Conservation (phyloP, 768 basidiomycete species). For the Boletus speciosus region DNA sequence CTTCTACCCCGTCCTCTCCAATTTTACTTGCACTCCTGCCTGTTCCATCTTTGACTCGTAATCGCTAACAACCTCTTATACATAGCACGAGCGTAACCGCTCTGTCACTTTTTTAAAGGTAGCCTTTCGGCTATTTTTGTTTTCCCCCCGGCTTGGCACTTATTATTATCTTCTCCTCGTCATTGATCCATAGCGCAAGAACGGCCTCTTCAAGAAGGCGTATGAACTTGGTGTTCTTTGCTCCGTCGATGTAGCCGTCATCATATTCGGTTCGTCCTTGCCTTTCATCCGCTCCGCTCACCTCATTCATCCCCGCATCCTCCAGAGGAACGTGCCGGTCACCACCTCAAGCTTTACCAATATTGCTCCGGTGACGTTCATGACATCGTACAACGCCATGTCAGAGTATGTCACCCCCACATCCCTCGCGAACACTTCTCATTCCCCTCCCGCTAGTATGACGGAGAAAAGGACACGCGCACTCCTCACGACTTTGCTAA, state of each 20-base stretch:
- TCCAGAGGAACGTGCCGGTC: constrained; percentile 73
- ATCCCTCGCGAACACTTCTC: constrained; percentile 8
- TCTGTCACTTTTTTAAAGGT: constrained; percentile 90
- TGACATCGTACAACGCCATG: constrained; percentile 66
- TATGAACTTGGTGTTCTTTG: constrained; percentile 90
- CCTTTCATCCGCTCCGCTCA: not conserved
- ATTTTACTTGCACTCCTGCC: constrained; percentile 26
- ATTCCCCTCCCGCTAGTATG: constrained; percentile 35
- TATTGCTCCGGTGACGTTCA: constrained; percentile 73
- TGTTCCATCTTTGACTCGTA: constrained; percentile 31
- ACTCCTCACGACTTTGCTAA: constrained; percentile 48
- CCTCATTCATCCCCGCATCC: constrained; percentile 3
- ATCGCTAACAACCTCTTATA: constrained; percentile 38
- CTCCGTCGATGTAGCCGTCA: constrained; percentile 84
- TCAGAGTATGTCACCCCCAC: constrained; percentile 37
- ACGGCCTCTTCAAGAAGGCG: constrained; percentile 88
- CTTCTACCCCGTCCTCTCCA: constrained; percentile 22
- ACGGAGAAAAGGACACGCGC: constrained; percentile 49
- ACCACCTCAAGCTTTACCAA: constrained; percentile 78
- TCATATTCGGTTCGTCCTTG: constrained; percentile 67
- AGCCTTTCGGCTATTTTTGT: constrained; percentile 64
- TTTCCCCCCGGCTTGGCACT: constrained; percentile 34
- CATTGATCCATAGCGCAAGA: constrained; percentile 62
- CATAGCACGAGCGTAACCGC: constrained; percentile 87
- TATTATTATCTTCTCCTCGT: constrained; percentile 26